Percentiles rank a stretch among this genome's conserved stretches.
These are phyloP conservation scores for Nicotiana benthamiana DNA, from an alignment of 257 asterid species.

Conservation along the genomic window DNA sequence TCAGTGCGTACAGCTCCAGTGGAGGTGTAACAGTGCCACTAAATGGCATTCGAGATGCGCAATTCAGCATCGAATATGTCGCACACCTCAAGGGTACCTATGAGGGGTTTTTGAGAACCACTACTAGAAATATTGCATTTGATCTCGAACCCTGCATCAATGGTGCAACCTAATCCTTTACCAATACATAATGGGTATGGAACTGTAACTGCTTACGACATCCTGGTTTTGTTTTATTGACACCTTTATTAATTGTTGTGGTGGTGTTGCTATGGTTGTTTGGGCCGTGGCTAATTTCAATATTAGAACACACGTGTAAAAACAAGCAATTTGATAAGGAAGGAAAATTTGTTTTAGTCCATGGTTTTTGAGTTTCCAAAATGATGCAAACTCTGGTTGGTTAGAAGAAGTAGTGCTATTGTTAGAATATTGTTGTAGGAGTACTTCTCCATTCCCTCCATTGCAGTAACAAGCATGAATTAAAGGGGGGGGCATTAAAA, in stretches of 20 bases:
- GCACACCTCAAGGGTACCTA: constrained; percentile 1
- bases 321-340: background rate
- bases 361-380: background rate
- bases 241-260: background rate
- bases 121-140: constrained; percentile 21
- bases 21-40: constrained; percentile 38
- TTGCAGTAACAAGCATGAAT: no score
- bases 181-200: constrained; percentile 48
- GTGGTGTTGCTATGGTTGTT: no score
- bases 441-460: no score
- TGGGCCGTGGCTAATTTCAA: no score
- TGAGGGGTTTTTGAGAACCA: background rate
- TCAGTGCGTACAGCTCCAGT: constrained; percentile 1
- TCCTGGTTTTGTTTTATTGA: constrained; percentile 19
- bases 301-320: background rate
- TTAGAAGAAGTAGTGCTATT: no score
- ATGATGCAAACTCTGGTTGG: background rate
- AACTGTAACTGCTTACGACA: constrained; percentile 35
- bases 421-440: no score
- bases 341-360: no score
- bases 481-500: no score
- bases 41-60: constrained; percentile 36
- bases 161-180: constrained; percentile 22
- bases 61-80: constrained; percentile 45
- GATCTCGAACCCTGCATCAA: constrained; percentile 19